Evolutionary conservation across 805 yeast genomes (phyloP).

Genomic region (Priceomyces castillae): DNA sequence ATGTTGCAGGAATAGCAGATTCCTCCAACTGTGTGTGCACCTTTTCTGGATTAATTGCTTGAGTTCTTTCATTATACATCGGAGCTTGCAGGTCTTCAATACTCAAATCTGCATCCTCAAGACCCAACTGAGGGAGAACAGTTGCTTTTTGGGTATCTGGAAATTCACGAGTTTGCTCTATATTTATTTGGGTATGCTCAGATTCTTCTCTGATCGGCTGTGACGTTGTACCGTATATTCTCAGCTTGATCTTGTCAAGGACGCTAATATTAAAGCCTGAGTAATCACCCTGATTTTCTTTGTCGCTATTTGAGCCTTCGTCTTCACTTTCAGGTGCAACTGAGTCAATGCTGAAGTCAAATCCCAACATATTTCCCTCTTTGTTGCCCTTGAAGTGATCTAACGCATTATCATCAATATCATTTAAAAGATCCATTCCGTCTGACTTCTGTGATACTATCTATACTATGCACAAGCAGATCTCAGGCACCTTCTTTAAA

Average conservation of each 20-base stretch:
- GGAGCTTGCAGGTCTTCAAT: not conserved
- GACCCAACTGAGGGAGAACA: slow-evolving; percentile 31
- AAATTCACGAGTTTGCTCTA: slow-evolving; percentile 11
- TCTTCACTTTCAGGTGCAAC: not conserved
- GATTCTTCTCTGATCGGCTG: slow-evolving; percentile 2
- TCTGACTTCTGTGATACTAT: not conserved
- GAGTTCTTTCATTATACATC: not conserved
- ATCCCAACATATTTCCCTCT: slow-evolving; percentile 1
- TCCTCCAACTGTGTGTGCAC: slow-evolving; percentile 1
- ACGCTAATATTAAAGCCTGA: slow-evolving; percentile 11
- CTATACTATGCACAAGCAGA: no score
- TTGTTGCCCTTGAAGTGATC: not conserved
- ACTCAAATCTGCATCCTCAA: slow-evolving; percentile 15
- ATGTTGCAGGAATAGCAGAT: not conserved
- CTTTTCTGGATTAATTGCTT: not conserved
- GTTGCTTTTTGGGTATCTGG: slow-evolving; percentile 8
- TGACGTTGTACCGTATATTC: slow-evolving; percentile 17
- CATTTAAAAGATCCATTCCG: slow-evolving; percentile 22
- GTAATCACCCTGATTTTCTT: slow-evolving; percentile 3
- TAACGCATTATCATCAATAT: slow-evolving; percentile 14
- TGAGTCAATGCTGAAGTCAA: not conserved
- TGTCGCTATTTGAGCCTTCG: slow-evolving; percentile 6
- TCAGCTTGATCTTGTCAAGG: slow-evolving; percentile 24
- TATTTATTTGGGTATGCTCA: slow-evolving; percentile 30
- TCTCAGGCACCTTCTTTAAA: no score